Percentiles rank a stretch among this genome's conserved stretches.
These are phyloP conservation scores for Fonsecaea nubica DNA, from an alignment of 2,329 filamentous ascomycete genomes.

Conservation along the genomic window DNA sequence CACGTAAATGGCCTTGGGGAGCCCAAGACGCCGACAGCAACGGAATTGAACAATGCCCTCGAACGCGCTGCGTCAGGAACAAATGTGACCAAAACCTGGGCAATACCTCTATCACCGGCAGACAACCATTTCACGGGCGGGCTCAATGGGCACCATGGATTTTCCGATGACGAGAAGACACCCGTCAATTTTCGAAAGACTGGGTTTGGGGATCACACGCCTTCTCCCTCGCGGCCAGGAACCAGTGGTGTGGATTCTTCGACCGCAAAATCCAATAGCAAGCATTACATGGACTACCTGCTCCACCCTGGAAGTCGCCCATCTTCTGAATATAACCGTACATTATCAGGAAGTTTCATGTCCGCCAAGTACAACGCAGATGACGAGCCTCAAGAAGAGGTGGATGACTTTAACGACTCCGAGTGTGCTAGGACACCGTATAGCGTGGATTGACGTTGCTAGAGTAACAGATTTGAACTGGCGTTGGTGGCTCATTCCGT, in stretches of 20 bases:
- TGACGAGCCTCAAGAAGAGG: slow-evolving; percentile 12
- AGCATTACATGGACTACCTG: slow-evolving; percentile 35
- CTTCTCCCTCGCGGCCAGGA: slow-evolving; percentile 22
- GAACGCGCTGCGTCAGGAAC: neutral
- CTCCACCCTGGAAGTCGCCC: slow-evolving; percentile 30
- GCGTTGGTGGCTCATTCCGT: neutral
- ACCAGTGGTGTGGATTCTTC: slow-evolving; percentile 24
- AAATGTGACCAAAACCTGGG: neutral
- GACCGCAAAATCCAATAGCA: slow-evolving; percentile 18
- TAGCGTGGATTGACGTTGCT: slow-evolving; percentile 30
- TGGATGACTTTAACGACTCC: slow-evolving; percentile 19
- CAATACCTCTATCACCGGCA: slow-evolving; percentile 6
- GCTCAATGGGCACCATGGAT: slow-evolving; percentile 11
- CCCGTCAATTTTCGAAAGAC: slow-evolving; percentile 5
- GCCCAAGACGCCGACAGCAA: slow-evolving; percentile 6
- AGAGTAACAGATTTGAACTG: neutral
- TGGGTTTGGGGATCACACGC: slow-evolving; percentile 7
- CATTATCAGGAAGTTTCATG: slow-evolving; percentile 29
- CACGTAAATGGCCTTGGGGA: neutral
- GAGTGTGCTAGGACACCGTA: slow-evolving; percentile 35
- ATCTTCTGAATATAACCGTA: slow-evolving; percentile 29
- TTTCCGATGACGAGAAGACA: slow-evolving; percentile 28
- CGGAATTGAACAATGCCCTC: slow-evolving; percentile 14
- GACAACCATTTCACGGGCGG: slow-evolving; percentile 6
- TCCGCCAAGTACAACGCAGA: slow-evolving; percentile 24